Percentiles rank a stretch among this genome's conserved stretches.
Conservation (phyloP, 768 basidiomycete genomes). For the Calocybe indica region DNA sequence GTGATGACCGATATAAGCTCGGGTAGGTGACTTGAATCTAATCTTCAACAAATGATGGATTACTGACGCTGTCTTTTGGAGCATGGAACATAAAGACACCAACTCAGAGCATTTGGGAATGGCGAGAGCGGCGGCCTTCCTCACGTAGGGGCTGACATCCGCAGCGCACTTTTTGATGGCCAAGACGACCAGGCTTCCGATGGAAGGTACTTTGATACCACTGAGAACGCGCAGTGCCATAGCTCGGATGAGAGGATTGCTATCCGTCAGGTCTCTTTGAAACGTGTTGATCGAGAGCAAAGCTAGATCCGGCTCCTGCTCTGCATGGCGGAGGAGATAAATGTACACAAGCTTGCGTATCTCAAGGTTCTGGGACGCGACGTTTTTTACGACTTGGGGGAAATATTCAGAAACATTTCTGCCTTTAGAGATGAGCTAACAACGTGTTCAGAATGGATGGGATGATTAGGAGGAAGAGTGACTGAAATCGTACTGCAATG, state of each 20-base stretch:
- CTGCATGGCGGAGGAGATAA: conserved; percentile 91
- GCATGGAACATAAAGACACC: conserved; percentile 5
- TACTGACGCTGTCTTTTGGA: neutral
- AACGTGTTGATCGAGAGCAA: conserved; percentile 97
- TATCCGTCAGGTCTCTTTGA: conserved; percentile 91
- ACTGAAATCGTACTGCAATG: conserved; percentile 64
- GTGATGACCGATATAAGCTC: conserved; percentile 66
- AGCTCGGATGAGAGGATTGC: conserved; percentile 90
- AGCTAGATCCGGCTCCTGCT: conserved; percentile 90
- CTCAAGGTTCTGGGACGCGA: conserved; percentile 87
- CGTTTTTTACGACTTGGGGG: conserved; percentile 95
- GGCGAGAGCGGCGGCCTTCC: conserved; percentile 88
- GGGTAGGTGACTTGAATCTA: conserved; percentile 68
- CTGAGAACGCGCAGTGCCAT: conserved; percentile 94
- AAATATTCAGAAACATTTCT: conserved; percentile 92
- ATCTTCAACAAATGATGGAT: conserved; percentile 33
- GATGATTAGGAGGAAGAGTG: neutral
- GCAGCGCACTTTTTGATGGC: conserved; percentile 90
- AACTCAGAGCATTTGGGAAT: conserved; percentile 80
- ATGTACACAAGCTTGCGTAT: conserved; percentile 97
- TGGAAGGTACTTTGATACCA: conserved; percentile 86
- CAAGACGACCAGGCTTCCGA: conserved; percentile 77
- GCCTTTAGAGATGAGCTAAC: conserved; percentile 88
- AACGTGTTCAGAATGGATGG: neutral
- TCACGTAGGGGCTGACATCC: conserved; percentile 91